These are phyloP conservation scores for Ramaria sp. DNA, from an alignment of 768 basidiomycete species.

Conservation along the genomic window DNA sequence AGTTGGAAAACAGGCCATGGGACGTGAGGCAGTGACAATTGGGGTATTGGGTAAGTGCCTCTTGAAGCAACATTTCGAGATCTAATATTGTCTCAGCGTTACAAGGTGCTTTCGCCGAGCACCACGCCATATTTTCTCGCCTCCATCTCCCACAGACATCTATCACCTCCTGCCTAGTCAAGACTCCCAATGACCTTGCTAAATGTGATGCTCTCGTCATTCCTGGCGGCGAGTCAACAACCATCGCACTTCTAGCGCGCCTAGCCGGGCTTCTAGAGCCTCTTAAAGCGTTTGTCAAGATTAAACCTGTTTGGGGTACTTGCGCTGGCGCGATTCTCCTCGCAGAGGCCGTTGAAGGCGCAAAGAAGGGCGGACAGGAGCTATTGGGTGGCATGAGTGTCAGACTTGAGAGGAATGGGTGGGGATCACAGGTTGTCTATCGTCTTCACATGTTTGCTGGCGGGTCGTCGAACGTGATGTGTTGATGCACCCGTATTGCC, in stretches of 20 bases:
- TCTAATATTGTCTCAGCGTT: conserved; percentile 41
- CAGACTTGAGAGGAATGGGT: conserved; percentile 79
- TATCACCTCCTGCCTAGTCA: conserved; percentile 37
- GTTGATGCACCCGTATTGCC: neutral
- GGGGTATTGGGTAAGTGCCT: conserved; percentile 3
- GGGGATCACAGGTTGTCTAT: conserved; percentile 65
- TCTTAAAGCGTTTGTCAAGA: conserved; percentile 55
- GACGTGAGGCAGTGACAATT: conserved; percentile 7
- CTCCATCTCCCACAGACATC: conserved; percentile 15
- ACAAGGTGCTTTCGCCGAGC: conserved; percentile 89
- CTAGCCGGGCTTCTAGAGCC: conserved; percentile 74
- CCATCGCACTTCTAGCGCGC: conserved; percentile 70
- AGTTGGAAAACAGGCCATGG: too few relatives aligned
- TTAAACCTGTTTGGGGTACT: conserved; percentile 85
- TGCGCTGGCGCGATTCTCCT: conserved; percentile 93
- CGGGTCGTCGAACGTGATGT: neutral
- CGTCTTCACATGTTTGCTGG: neutral
- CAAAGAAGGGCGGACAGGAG: conserved; percentile 83
- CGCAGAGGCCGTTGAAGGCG: conserved; percentile 58
- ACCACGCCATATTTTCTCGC: conserved; percentile 48
- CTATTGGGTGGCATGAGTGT: conserved; percentile 72
- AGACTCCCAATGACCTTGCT: conserved; percentile 61
- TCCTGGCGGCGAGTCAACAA: conserved; percentile 94
- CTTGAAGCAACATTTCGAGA: neutral
- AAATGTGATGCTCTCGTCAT: conserved; percentile 81